These are phyloP conservation scores for Penicillium sp. DNA, from an alignment of 2,329 filamentous ascomycete species.

Conservation along the genomic window DNA sequence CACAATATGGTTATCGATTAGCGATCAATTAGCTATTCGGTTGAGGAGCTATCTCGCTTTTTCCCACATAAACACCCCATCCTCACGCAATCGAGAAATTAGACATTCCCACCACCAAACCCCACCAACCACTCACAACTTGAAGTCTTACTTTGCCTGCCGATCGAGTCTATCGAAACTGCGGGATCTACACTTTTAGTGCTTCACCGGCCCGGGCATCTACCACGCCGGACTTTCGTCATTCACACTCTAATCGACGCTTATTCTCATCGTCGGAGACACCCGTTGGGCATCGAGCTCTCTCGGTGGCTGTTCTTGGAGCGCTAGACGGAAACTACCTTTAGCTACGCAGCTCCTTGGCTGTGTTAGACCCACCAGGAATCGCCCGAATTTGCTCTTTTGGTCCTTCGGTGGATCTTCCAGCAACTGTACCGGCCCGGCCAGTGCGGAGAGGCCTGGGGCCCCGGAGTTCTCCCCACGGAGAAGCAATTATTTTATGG, in stretches of 20 bases:
- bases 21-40: neutral
- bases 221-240: neutral
- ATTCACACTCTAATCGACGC: neutral
- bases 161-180: too few species aligned
- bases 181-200: neutral
- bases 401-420: constrained; percentile 1
- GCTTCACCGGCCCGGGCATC: neutral
- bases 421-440: constrained; percentile 2
- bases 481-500: neutral
- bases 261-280: neutral
- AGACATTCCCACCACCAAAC: too few species aligned
- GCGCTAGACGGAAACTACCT: neutral
- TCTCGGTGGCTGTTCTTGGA: neutral
- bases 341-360: neutral
- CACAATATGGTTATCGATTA: neutral
- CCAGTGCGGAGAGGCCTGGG: constrained; percentile 1
- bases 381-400: constrained; percentile 6
- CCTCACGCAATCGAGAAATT: too few species aligned
- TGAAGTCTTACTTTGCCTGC: too few species aligned
- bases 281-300: neutral
- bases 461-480: neutral
- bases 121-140: too few species aligned
- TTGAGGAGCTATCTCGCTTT: neutral
- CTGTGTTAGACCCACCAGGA: neutral
- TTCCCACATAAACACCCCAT: too few species aligned